Evolutionary conservation across 169 alveolate species (phyloP).

Genomic region (Eimeria sp.): DNA sequence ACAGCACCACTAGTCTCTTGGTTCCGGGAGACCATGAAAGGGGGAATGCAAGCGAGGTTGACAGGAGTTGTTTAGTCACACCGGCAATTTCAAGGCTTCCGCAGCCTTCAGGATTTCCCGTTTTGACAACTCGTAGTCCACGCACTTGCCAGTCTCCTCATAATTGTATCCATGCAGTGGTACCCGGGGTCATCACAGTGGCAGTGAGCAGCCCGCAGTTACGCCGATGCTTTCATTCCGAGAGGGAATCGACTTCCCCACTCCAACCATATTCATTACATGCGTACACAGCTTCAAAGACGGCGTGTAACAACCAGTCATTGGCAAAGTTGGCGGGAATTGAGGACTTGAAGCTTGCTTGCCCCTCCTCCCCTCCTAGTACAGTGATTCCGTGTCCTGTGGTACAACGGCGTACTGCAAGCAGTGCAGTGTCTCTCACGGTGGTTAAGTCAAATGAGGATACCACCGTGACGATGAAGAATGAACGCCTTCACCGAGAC

Average conservation of each 20-base stretch:
- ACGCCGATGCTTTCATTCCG: background rate
- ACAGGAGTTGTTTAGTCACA: background rate
- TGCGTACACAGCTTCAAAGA: background rate
- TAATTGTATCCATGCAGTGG: background rate
- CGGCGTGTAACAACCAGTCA: background rate
- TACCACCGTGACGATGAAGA: background rate
- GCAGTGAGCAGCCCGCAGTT: background rate
- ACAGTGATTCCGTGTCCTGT: conserved; percentile 7
- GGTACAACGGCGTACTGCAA: background rate
- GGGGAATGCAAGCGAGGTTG: background rate
- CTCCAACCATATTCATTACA: background rate
- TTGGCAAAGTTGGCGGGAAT: background rate
- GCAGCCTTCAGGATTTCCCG: background rate
- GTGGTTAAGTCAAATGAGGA: background rate
- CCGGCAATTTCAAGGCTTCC: background rate
- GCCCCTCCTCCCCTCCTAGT: conserved; percentile 56
- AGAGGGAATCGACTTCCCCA: background rate
- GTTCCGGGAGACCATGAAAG: background rate
- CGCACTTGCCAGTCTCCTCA: background rate
- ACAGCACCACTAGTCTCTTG: background rate
- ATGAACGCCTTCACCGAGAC: background rate
- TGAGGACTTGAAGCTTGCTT: conserved; percentile 14
- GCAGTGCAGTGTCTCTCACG: background rate
- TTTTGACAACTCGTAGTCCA: background rate
- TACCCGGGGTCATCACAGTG: background rate